phyloP scores from a whole-genome alignment of 768 basidiomycete genomes.

The Kwoniella europaea region DNA sequence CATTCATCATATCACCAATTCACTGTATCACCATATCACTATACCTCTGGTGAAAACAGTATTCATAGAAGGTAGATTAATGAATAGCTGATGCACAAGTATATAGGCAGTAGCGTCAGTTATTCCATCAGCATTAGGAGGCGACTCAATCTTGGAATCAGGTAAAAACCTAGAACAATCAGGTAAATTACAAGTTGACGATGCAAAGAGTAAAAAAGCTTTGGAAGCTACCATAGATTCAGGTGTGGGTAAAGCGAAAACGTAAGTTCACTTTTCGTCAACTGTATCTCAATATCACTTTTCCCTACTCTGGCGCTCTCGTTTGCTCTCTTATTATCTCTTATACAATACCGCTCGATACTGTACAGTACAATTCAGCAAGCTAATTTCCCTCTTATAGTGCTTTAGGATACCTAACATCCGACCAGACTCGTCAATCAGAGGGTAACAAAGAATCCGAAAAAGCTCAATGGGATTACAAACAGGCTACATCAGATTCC shows the following conservation, averaged over 20 bases:
- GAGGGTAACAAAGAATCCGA: constrained; percentile 52
- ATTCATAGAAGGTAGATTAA: too few species aligned
- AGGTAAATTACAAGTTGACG: constrained; percentile 41
- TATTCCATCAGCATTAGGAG: constrained; percentile 39
- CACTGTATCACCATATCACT: too few species aligned
- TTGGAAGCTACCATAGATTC: constrained; percentile 42
- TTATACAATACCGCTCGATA: too few species aligned
- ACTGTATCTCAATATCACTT: background rate
- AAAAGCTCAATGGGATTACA: constrained; percentile 54
- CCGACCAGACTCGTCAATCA: constrained; percentile 48
- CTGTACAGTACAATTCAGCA: too few species aligned
- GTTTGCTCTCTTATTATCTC: too few species aligned
- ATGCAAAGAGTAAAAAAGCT: constrained; percentile 42
- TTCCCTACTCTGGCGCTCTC: too few species aligned
- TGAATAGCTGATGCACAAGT: too few species aligned
- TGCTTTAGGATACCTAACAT: constrained; percentile 49
- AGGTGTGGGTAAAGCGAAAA: constrained; percentile 41
- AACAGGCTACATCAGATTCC: constrained; percentile 44
- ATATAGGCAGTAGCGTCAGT: constrained; percentile 44
- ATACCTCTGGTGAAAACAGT: too few species aligned
- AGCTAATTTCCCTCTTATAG: constrained; percentile 14
- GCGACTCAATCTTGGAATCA: constrained; percentile 31
- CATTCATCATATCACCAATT: too few species aligned
- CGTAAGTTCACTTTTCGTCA: constrained; percentile 29
- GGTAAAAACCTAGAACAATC: constrained; percentile 35